Conservation (phyloP, 2,329 filamentous ascomycete genomes). For the Monilinia vaccinii-corymbosi region DNA sequence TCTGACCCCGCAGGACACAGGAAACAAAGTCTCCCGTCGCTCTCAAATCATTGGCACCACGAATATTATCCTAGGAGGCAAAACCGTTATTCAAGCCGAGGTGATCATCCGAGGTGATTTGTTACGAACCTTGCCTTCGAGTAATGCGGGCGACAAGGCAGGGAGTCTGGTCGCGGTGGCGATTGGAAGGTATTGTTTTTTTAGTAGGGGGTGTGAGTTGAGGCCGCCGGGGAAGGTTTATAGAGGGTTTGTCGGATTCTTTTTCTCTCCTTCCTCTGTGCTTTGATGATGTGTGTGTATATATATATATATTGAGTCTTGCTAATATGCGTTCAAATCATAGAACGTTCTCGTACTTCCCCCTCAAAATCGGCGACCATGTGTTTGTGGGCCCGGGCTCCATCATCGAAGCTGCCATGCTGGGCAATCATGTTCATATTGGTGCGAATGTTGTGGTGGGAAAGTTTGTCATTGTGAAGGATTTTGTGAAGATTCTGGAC, state of each 20-base stretch:
- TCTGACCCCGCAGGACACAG: constrained; percentile 61
- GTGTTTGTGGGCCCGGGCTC: constrained; percentile 74
- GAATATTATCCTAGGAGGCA: constrained; percentile 95
- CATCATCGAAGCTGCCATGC: constrained; percentile 72
- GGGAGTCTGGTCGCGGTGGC: constrained; percentile 53
- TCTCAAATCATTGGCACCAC: constrained; percentile 89
- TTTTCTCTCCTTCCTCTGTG: constrained; percentile 1
- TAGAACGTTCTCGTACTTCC: constrained; percentile 67
- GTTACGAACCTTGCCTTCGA: constrained; percentile 45
- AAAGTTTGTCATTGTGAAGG: constrained; percentile 85
- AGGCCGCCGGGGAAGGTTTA: constrained; percentile 77
- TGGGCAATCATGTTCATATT: constrained; percentile 81
- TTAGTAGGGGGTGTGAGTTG: constrained; percentile 68
- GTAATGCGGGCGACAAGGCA: constrained; percentile 29
- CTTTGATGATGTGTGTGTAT: no score
- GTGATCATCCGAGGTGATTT: constrained; percentile 92
- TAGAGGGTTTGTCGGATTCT: constrained; percentile 45
- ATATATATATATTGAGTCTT: not conserved
- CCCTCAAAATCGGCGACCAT: constrained; percentile 87
- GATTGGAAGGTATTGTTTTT: constrained; percentile 86
- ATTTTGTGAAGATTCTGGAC: constrained; percentile 82
- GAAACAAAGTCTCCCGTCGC: constrained; percentile 94
- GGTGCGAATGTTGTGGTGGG: constrained; percentile 69
- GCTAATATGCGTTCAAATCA: not conserved
- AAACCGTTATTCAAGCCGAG: constrained; percentile 91